Percentiles rank a stretch among this genome's conserved stretches.
These are phyloP conservation scores for Pestalotiopsis sp. DNA, from an alignment of 2,329 filamentous ascomycete genomes.

Conservation along the genomic window DNA sequence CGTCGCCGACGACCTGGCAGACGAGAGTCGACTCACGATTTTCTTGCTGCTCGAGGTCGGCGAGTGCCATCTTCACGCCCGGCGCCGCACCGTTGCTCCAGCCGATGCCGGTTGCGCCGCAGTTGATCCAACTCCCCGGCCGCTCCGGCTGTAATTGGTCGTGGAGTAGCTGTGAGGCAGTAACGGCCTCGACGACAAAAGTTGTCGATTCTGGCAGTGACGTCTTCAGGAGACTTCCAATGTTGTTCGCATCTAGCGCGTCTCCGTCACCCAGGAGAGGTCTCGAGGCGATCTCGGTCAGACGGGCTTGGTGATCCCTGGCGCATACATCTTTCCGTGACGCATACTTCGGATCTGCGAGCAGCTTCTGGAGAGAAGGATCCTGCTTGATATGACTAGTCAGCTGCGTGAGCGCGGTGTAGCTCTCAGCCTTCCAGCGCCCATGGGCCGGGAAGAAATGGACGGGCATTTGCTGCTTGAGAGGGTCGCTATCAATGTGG, in stretches of 20 bases:
- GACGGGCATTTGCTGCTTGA: conserved; percentile 64
- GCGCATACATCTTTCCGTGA: conserved; percentile 17
- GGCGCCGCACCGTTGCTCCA: conserved; percentile 75
- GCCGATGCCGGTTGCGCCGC: conserved; percentile 77
- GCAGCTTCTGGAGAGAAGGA: not conserved
- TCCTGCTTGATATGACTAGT: conserved; percentile 23
- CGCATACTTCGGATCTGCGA: conserved; percentile 33
- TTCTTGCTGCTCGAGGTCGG: conserved; percentile 48
- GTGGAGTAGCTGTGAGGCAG: conserved; percentile 65
- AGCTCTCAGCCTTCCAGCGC: conserved; percentile 52
- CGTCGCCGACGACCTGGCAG: conserved; percentile 52
- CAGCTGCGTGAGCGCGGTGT: conserved; percentile 41
- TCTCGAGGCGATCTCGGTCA: conserved; percentile 25
- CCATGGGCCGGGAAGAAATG: conserved; percentile 58
- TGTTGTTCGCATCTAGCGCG: conserved; percentile 24
- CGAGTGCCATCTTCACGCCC: conserved; percentile 74
- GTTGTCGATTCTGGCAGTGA: conserved; percentile 52
- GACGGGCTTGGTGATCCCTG: conserved; percentile 21
- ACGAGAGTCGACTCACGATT: conserved; percentile 42
- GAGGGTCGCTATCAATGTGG: conserved; percentile 68
- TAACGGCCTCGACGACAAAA: conserved; percentile 79
- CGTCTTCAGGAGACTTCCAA: conserved; percentile 25
- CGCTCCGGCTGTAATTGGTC: conserved; percentile 71
- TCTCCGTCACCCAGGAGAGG: conserved; percentile 21
- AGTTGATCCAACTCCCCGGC: conserved; percentile 79